Percentiles rank a stretch among this genome's conserved stretches.
These are phyloP conservation scores for Trichoderma polysporum DNA, from an alignment of 2,329 filamentous ascomycete genomes.

Conservation along the genomic window DNA sequence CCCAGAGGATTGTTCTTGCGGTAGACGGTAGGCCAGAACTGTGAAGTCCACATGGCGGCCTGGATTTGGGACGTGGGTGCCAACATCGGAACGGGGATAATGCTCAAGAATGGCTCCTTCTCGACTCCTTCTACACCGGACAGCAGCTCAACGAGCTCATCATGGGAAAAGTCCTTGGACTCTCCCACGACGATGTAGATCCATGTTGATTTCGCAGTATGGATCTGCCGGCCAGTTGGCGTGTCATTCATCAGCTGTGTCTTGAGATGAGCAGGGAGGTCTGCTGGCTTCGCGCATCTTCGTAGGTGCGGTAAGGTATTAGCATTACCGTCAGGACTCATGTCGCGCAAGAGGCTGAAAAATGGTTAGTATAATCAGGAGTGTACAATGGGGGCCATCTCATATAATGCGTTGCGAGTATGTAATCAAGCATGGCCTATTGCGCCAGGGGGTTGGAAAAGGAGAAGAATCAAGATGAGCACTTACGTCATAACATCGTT, in stretches of 20 bases:
- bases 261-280: slow-evolving; percentile 66
- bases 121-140: slow-evolving; percentile 51
- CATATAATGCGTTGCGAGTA: not conserved
- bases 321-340: slow-evolving; percentile 60
- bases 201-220: slow-evolving; percentile 60
- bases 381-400: not conserved
- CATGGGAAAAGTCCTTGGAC: slow-evolving; percentile 50
- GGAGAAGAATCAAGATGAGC: not conserved
- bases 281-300: slow-evolving; percentile 69
- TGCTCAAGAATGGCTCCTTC: slow-evolving; percentile 56
- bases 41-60: slow-evolving; percentile 69
- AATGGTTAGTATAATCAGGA: slow-evolving; percentile 22
- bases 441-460: not conserved
- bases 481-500: slow-evolving; percentile 72
- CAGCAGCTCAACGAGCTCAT: slow-evolving; percentile 52
- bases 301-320: slow-evolving; percentile 70
- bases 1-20: slow-evolving; percentile 85
- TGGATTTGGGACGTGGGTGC: slow-evolving; percentile 75
- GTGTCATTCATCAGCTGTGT: slow-evolving; percentile 60
- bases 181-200: slow-evolving; percentile 59
- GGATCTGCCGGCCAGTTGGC: slow-evolving; percentile 54
- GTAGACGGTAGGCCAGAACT: slow-evolving; percentile 84
- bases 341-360: slow-evolving; percentile 53
- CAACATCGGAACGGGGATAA: slow-evolving; percentile 68
- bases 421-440: too few relatives aligned